Percentiles rank a stretch among this genome's conserved stretches.
phyloP scores from a whole-genome alignment of 2,329 filamentous ascomycete species.

The Didymella keratinophila region DNA sequence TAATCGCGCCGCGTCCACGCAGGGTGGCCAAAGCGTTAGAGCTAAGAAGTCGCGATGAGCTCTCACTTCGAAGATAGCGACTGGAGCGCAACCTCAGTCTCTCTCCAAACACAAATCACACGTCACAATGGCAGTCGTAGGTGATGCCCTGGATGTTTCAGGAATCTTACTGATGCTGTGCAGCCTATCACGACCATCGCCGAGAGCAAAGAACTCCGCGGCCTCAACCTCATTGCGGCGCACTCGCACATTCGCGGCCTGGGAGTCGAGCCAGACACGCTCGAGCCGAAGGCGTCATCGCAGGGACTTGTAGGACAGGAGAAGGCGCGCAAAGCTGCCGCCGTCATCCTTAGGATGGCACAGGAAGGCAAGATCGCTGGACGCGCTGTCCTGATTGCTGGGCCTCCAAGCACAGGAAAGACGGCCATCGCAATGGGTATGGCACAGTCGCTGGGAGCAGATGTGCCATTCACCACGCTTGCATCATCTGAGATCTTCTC shows the following conservation, averaged over 20 bases:
- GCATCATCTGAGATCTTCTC: constrained; percentile 98
- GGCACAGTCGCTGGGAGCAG: constrained; percentile 91
- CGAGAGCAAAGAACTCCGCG: constrained; percentile 94
- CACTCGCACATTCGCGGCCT: constrained; percentile 98
- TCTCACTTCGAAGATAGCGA: constrained; percentile 15
- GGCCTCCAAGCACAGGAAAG: constrained; percentile 96
- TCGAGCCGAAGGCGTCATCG: constrained; percentile 84
- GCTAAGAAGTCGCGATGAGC: constrained; percentile 8
- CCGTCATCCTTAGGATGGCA: constrained; percentile 97
- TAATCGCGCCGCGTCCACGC: constrained; percentile 10
- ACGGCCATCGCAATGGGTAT: constrained; percentile 99
- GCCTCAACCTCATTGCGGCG: constrained; percentile 95
- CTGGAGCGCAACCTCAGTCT: constrained; percentile 12
- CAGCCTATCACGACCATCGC: constrained; percentile 78
- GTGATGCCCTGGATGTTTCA: constrained; percentile 9
- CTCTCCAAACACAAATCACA: constrained; percentile 8
- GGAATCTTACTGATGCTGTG: constrained; percentile 24
- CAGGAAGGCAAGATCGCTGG: constrained; percentile 99
- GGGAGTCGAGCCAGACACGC: constrained; percentile 87
- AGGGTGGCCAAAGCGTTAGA: neutral
- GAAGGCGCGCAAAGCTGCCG: constrained; percentile 94
- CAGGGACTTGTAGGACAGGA: constrained; percentile 96
- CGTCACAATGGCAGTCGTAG: constrained; percentile 45
- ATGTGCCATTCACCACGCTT: constrained; percentile 96
- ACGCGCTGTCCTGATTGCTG: constrained; percentile 90